Conservation (phyloP, 1,284 basidiomycete species). For the Ceratobasidium sp. region DNA sequence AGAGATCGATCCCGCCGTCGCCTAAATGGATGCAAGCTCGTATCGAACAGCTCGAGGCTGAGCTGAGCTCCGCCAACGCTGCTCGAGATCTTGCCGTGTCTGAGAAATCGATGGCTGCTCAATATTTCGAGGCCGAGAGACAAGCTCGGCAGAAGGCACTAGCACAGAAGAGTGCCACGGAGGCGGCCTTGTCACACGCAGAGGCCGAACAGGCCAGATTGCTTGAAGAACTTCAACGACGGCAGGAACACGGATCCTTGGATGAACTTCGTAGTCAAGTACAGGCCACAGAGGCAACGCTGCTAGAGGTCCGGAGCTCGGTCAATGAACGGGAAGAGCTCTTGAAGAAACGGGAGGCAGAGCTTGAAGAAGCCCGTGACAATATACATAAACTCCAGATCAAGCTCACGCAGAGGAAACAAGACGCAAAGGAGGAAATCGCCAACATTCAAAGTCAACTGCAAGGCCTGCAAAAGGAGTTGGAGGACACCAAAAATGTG, state of each 20-base stretch:
- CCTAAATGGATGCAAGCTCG: slow-evolving; percentile 29
- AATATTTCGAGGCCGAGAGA: slow-evolving; percentile 6
- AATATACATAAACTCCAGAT: slow-evolving; percentile 13
- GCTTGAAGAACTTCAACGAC: slow-evolving; percentile 2
- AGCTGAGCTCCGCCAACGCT: slow-evolving; percentile 7
- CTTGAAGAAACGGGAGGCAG: slow-evolving; percentile 14
- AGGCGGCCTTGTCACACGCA: slow-evolving; percentile 10
- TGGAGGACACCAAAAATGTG: background rate
- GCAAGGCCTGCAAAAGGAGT: background rate
- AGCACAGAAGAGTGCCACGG: slow-evolving; percentile 28
- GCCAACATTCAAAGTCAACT: background rate
- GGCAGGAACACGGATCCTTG: background rate
- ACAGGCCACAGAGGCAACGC: background rate
- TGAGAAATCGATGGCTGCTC: background rate
- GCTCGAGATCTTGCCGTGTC: slow-evolving; percentile 34
- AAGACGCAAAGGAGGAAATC: slow-evolving; percentile 6
- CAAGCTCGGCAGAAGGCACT: slow-evolving; percentile 21
- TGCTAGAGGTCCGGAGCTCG: background rate
- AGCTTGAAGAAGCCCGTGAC: slow-evolving; percentile 26
- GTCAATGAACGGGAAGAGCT: background rate
- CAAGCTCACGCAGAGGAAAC: background rate
- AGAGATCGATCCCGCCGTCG: slow-evolving; percentile 3
- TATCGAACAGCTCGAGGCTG: slow-evolving; percentile 15
- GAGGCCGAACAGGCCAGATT: slow-evolving; percentile 25
- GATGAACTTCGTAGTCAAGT: background rate